Conservation (phyloP, 164 flowering plant genomes). For the Umbilicus rupestris region DNA sequence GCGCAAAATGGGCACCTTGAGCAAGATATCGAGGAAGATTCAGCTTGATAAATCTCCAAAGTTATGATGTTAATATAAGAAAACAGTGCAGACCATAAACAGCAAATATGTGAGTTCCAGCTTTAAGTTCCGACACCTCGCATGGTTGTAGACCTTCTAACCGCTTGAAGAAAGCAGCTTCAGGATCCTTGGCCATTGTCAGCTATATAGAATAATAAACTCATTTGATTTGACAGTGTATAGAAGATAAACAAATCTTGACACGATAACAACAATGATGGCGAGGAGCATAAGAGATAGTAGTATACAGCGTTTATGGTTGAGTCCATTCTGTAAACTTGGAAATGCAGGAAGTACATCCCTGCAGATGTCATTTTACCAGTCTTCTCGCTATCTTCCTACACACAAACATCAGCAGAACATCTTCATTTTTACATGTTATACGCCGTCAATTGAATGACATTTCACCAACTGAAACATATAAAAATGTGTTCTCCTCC, state of each 20-base stretch:
- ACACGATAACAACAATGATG: background rate
- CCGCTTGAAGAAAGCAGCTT: conserved; percentile 88
- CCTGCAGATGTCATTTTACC: conserved; percentile 97
- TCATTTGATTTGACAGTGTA: no score
- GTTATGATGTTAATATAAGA: background rate
- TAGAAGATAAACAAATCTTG: background rate
- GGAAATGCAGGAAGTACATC: conserved; percentile 98
- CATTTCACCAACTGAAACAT: no score
- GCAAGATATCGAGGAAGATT: background rate
- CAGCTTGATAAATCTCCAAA: background rate
- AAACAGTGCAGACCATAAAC: conserved; percentile 67
- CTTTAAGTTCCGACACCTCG: conserved; percentile 82
- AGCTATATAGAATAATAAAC: conserved; percentile 38
- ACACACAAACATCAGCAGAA: conserved; percentile 11
- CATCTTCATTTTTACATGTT: background rate
- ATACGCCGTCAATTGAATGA: background rate
- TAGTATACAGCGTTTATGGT: conserved; percentile 71
- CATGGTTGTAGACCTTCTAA: conserved; percentile 99
- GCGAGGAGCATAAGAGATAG: conserved; percentile 11
- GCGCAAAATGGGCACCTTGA: conserved; percentile 12
- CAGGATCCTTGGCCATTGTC: conserved; percentile 97
- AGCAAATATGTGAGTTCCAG: conserved; percentile 99
- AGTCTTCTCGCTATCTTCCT: conserved; percentile 98
- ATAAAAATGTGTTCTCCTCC: no score
- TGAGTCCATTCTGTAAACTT: conserved; percentile 94